Evolutionary conservation across 2,329 filamentous ascomycete species (phyloP).

Genomic region (Metarhizium brunneum): DNA sequence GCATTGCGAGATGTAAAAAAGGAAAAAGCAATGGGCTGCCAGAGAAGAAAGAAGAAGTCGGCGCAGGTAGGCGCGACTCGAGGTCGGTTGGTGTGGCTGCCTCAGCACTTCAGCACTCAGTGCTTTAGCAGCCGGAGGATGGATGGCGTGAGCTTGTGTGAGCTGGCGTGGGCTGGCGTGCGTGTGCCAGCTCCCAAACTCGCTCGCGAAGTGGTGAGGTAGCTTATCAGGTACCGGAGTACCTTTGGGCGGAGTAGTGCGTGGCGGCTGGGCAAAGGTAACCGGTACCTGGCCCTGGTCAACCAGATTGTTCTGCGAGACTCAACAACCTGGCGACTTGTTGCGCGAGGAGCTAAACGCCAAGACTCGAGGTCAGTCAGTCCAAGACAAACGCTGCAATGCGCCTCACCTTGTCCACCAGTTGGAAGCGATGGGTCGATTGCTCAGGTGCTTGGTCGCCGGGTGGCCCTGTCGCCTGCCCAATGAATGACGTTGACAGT

Average conservation of each 20-base stretch:
- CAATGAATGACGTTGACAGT: slow-evolving; percentile 9
- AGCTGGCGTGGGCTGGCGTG: too few species aligned
- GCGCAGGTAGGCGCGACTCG: neutral
- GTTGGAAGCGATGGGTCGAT: neutral
- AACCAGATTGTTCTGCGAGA: neutral
- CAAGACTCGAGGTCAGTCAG: neutral
- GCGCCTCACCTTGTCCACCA: neutral
- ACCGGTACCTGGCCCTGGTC: neutral
- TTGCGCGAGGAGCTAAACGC: neutral
- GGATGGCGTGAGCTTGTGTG: neutral
- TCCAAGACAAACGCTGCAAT: neutral
- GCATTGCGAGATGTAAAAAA: slow-evolving; percentile 12
- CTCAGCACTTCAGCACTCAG: neutral
- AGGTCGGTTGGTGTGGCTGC: neutral
- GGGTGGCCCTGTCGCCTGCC: neutral
- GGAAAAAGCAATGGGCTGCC: neutral
- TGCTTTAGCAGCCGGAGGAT: neutral
- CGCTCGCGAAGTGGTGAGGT: too few species aligned
- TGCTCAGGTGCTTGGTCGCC: neutral
- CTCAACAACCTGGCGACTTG: neutral
- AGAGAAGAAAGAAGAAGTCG: neutral
- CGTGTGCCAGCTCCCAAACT: too few species aligned
- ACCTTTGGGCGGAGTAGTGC: too few species aligned
- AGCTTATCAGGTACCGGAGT: too few species aligned
- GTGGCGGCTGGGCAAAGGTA: too few species aligned